Evolutionary conservation across 208 protist species (phyloP), one percentile per base, ranked within the genome.

Genomic region (Acanthamoeba healyi): DNA sequence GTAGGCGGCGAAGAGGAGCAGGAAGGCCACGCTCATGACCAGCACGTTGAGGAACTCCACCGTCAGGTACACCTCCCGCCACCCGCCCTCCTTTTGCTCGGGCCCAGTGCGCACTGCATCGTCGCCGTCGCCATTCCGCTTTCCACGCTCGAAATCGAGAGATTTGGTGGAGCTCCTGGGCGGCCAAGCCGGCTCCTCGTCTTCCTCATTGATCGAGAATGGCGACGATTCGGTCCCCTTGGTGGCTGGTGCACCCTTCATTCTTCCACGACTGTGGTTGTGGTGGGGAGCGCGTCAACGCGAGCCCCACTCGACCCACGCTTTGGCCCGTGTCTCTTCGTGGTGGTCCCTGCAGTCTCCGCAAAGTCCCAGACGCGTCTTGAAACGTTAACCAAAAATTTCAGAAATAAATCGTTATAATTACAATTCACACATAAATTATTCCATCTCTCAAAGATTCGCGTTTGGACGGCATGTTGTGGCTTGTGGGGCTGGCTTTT

Each of bases 1-100:
- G 93, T 92, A 94, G 42, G 82, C 93, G 1, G 74, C 38, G n/a
- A 94, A 94, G 46, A 94, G 84, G 19, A 92, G 46, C 19, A 94
- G 61, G 22, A 94, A 92, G 29, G 93, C 77, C 1, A 94, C 38
- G 90, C 90, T 94, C 90, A 94, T 90, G 54, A 90, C 40, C 15
- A 90, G 54, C 32, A 90, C 58, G 34, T 90, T 70, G 10, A 72
- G 42, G 54, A 90, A 90, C 82, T 90, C 82, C 0, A 70, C 32
- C 0, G 82, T 90, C 24, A 49, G 38, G n/a, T 84, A 84, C 12
- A 56, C 29, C 0, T 56, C 44, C 9, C 44, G 32, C 74, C 74
- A 49, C 12, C 34, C 29, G 5, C 4, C 17, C 36, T 6, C 34
- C 5, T 34, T 9, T 67, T 36, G n/a, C 7, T 77, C 67, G 10